Base-by-base conservation (phyloP, 78 protist genomes). In the Pigoraptor vietnamica region DNA sequence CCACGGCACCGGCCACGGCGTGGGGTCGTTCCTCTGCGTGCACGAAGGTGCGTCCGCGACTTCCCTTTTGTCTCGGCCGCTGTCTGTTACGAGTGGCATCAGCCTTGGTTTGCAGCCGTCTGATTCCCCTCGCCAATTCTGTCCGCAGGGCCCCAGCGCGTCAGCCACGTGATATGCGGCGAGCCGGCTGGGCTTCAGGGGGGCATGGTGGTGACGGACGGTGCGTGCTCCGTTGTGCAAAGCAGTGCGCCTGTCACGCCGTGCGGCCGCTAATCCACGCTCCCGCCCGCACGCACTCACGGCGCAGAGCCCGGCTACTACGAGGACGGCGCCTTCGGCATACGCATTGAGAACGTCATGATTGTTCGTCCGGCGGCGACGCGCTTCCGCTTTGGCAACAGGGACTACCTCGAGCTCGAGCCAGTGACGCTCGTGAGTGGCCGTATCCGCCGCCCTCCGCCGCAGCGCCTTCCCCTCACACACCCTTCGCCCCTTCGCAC, bases 1-100 rank as follows among this genome's bases (percentile, higher is more conserved):
- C 10, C 99, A 98, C 86, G 99, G 99, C 19, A 97, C 99, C 0
- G 99, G 99, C 35, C 99, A 98, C 90, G 99, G 99, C 55, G 99
- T 98, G 24, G 99, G 99, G 0, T 90, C 97, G 1, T 96, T 87
- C 93, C 89, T 98, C 32, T 93, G 92, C 89, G 99, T 98, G 37
- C 99, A 98, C 92, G 99, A 98, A 86, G 99, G 96, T 36, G 92
- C 92, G 37, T 38, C 0, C 23, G 88, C 0, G 55, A 40, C 92
- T 2, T 91, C 33, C 82, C 14, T 40, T 1, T 21, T 81, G 87
- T 90, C 29, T 34, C 88, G 1, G 29, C 91, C 40, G 24, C 34
- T 55, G 32, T 90, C 19, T 39, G 86, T 89, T 19, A 33, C 38
- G 35, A 33, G 23, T 24, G 89, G 37, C 89, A 86, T 86, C 55